Evolutionary conservation across 2,329 filamentous ascomycete species (phyloP).

Genomic region (Tolypocladium paradoxum): DNA sequence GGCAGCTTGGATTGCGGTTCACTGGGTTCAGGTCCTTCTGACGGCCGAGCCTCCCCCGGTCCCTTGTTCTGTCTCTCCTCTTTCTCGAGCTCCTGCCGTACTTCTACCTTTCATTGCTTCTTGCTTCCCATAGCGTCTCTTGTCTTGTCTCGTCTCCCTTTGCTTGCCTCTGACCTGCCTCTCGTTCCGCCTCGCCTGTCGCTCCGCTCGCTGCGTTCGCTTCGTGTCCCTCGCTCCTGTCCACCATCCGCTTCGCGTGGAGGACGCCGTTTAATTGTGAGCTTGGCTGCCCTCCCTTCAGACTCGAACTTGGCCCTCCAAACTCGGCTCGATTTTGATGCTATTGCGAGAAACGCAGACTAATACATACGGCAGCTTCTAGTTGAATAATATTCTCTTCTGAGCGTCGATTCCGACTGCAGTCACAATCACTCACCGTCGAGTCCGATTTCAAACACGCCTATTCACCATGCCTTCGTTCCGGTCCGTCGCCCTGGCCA

Average conservation of each 20-base stretch:
- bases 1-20: not conserved
- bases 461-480: slow-evolving; percentile 40
- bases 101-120: not conserved
- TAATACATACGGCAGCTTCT: not conserved
- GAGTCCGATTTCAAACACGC: not conserved
- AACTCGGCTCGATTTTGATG: too few species aligned
- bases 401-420: not conserved
- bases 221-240: not conserved
- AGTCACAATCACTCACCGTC: not conserved
- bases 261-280: not conserved
- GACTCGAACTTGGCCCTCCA: not conserved
- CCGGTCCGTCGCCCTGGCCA: slow-evolving; percentile 40
- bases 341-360: not conserved
- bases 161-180: not conserved
- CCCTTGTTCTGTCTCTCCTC: not conserved
- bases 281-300: not conserved
- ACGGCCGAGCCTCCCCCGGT: not conserved
- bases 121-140: not conserved
- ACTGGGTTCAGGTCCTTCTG: too few species aligned
- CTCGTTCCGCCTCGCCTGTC: not conserved
- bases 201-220: not conserved
- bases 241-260: not conserved
- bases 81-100: not conserved
- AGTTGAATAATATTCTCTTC: not conserved
- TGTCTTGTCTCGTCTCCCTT: not conserved